These are phyloP conservation scores for Boletus rufocinnamomeus DNA, from an alignment of 768 basidiomycete species.

Conservation along the genomic window DNA sequence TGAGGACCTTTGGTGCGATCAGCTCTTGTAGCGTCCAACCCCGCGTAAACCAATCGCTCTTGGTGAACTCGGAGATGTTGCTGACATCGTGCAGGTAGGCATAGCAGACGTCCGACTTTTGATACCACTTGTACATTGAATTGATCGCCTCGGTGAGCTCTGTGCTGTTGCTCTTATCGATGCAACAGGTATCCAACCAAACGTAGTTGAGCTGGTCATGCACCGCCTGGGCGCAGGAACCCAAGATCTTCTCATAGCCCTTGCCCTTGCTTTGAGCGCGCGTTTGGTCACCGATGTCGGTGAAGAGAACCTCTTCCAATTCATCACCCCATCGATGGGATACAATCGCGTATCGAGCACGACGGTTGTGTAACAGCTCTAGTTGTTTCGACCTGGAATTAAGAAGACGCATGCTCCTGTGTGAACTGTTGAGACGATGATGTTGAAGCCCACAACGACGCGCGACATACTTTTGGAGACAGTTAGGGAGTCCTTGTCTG, in stretches of 20 bases:
- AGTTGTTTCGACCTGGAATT: slow-evolving; percentile 19
- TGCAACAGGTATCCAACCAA: slow-evolving; percentile 39
- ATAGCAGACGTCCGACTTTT: slow-evolving; percentile 27
- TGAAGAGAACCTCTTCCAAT: slow-evolving; percentile 26
- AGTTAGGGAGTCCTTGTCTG: not conserved
- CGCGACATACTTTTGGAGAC: slow-evolving; percentile 7
- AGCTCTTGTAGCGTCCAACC: slow-evolving; percentile 37
- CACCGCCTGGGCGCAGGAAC: slow-evolving; percentile 21
- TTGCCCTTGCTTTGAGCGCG: slow-evolving; percentile 15
- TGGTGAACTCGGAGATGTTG: slow-evolving; percentile 13
- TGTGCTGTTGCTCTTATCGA: slow-evolving; percentile 29
- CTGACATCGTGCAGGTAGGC: slow-evolving; percentile 31
- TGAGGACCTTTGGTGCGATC: slow-evolving; percentile 30
- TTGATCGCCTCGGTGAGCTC: slow-evolving; percentile 36
- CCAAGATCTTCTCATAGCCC: slow-evolving; percentile 27
- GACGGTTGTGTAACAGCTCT: slow-evolving; percentile 12
- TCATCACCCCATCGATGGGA: slow-evolving; percentile 32
- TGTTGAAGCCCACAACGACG: not conserved
- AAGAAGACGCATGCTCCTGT: slow-evolving; percentile 27
- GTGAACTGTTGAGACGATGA: not conserved
- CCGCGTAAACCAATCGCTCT: slow-evolving; percentile 35
- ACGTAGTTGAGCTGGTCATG: slow-evolving; percentile 22
- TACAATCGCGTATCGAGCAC: slow-evolving; percentile 25
- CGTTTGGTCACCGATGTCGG: slow-evolving; percentile 22
- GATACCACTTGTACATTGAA: slow-evolving; percentile 39